Conservation (phyloP, 1,139 yeast genomes). For the Candida buenavistaensis region DNA sequence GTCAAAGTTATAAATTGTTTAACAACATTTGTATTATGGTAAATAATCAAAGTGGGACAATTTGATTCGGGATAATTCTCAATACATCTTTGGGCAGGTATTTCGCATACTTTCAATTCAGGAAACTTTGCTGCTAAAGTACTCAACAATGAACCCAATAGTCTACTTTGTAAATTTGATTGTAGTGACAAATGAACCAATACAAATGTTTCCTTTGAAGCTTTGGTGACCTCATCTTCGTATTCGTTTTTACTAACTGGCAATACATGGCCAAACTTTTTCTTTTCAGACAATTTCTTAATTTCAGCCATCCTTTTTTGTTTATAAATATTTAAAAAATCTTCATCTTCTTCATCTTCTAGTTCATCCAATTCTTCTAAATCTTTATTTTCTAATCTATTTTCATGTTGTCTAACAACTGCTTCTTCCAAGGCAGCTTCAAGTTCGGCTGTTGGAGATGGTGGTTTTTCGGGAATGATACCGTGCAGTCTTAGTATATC, state of each 20-base stretch:
- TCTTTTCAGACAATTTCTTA: slow-evolving; percentile 54
- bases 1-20: slow-evolving; percentile 80
- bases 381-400: slow-evolving; percentile 71
- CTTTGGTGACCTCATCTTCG: slow-evolving; percentile 79
- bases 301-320: slow-evolving; percentile 75
- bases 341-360: slow-evolving; percentile 80
- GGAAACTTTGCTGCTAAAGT: slow-evolving; percentile 57
- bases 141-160: slow-evolving; percentile 56
- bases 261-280: slow-evolving; percentile 74
- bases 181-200: slow-evolving; percentile 75
- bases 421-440: slow-evolving; percentile 91
- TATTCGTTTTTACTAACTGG: slow-evolving; percentile 88
- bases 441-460: slow-evolving; percentile 81
- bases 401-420: slow-evolving; percentile 68
- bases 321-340: slow-evolving; percentile 70
- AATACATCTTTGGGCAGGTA: slow-evolving; percentile 83
- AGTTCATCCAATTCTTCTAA: slow-evolving; percentile 78
- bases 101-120: slow-evolving; percentile 91
- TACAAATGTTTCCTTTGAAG: slow-evolving; percentile 61
- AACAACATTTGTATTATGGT: slow-evolving; percentile 70
- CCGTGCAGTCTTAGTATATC: slow-evolving; percentile 90
- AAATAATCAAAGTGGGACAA: slow-evolving; percentile 87
- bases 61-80: slow-evolving; percentile 87
- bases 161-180: slow-evolving; percentile 70
- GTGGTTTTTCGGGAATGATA: slow-evolving; percentile 87